Conservation (phyloP, 2,329 filamentous ascomycete genomes). For the Hymenotorrendiella dingleyae region DNA sequence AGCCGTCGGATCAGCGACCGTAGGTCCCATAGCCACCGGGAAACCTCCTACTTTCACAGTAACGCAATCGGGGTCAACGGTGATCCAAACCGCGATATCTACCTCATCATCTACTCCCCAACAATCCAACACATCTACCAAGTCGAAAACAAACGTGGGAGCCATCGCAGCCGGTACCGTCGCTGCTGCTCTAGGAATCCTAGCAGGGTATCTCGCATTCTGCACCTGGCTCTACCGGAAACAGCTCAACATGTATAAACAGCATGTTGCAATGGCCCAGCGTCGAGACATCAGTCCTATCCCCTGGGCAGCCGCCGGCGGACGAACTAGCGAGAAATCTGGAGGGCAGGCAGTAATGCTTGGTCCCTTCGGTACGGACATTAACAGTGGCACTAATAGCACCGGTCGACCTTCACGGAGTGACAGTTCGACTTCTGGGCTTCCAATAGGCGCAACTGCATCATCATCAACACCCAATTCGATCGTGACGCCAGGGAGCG, state of each 20-base stretch:
- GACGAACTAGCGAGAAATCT: constrained; percentile 23
- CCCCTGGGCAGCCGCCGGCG: constrained; percentile 24
- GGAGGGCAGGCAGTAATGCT: constrained; percentile 14
- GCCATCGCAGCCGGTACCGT: constrained; percentile 48
- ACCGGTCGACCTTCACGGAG: constrained; percentile 8
- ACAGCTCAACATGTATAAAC: constrained; percentile 63
- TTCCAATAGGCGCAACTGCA: neutral
- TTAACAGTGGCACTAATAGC: constrained; percentile 13
- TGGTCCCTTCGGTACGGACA: constrained; percentile 24
- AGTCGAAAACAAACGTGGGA: constrained; percentile 31
- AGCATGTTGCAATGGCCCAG: constrained; percentile 61
- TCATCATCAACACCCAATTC: neutral
- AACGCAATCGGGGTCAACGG: constrained; percentile 43
- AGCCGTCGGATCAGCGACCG: constrained; percentile 53
- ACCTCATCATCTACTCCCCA: constrained; percentile 12
- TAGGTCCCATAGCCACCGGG: constrained; percentile 66
- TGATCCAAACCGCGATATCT: constrained; percentile 34
- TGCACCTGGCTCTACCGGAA: constrained; percentile 69
- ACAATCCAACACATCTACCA: constrained; percentile 24
- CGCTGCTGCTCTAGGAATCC: constrained; percentile 57
- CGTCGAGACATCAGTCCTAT: constrained; percentile 41
- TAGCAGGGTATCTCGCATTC: constrained; percentile 62
- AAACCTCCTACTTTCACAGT: constrained; percentile 64
- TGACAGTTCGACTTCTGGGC: constrained; percentile 5
- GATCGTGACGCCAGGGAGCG: constrained; percentile 13